These are phyloP conservation scores for Peronospora belbahrii DNA, from an alignment of 352 stramenopile genomes.

Conservation along the genomic window DNA sequence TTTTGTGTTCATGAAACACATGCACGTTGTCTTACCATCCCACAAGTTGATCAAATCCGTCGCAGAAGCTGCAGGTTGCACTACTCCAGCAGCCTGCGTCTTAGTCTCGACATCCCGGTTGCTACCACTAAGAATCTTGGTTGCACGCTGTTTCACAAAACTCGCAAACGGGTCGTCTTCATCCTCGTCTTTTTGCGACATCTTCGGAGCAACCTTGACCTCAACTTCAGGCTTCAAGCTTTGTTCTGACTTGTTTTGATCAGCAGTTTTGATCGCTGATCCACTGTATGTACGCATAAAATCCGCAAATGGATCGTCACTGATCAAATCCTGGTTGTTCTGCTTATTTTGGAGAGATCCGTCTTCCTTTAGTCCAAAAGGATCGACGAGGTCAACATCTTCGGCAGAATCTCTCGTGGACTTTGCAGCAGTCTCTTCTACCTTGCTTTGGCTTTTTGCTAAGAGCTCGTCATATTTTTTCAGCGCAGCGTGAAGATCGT, in stretches of 20 bases:
- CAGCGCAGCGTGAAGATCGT: slow-evolving; percentile 51
- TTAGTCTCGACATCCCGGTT: slow-evolving; percentile 17
- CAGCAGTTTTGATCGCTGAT: slow-evolving; percentile 15
- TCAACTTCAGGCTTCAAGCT: slow-evolving; percentile 4
- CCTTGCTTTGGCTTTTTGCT: slow-evolving; percentile 20
- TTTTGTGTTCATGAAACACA: neutral
- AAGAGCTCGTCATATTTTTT: slow-evolving; percentile 46
- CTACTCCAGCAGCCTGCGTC: slow-evolving; percentile 8
- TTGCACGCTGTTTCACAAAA: slow-evolving; percentile 48
- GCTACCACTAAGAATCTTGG: slow-evolving; percentile 28
- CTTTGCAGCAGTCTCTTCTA: slow-evolving; percentile 4
- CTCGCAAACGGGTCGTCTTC: slow-evolving; percentile 63
- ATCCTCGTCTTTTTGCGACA: slow-evolving; percentile 27
- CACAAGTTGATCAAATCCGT: slow-evolving; percentile 62
- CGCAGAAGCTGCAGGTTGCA: slow-evolving; percentile 2
- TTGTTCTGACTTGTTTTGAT: neutral
- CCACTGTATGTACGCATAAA: slow-evolving; percentile 42
- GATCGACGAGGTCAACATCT: slow-evolving; percentile 25
- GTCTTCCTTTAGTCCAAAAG: slow-evolving; percentile 17
- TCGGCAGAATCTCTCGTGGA: neutral
- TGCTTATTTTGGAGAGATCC: slow-evolving; percentile 17
- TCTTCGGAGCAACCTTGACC: slow-evolving; percentile 5
- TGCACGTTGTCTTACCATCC: slow-evolving; percentile 31
- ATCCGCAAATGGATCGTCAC: slow-evolving; percentile 56
- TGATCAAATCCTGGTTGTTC: slow-evolving; percentile 27